Evolutionary conservation across 805 yeast species (phyloP).

Genomic region (Scheffersomyces amazonensis): DNA sequence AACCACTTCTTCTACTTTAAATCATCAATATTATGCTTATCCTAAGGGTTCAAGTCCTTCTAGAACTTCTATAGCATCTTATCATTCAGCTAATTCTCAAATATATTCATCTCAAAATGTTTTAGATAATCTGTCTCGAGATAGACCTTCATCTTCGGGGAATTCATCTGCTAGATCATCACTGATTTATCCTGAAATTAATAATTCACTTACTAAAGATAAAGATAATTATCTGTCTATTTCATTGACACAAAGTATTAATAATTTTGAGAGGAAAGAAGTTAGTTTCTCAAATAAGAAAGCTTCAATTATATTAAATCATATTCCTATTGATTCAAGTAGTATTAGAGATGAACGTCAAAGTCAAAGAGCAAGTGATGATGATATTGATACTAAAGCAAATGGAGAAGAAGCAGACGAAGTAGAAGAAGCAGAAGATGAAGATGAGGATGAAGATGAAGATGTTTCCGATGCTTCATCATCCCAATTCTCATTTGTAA

Average conservation of each 20-base stretch:
- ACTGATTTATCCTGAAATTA: neutral
- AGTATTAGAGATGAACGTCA: neutral
- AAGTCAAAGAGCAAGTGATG: neutral
- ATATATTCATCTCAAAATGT: neutral
- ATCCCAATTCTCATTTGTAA: constrained; percentile 41
- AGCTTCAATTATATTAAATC: neutral
- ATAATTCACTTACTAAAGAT: no score
- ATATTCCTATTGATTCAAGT: neutral
- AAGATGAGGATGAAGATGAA: constrained; percentile 1
- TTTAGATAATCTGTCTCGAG: neutral
- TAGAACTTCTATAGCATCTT: neutral
- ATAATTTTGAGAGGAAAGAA: constrained; percentile 11
- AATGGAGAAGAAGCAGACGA: neutral
- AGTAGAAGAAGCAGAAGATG: neutral
- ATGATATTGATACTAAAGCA: neutral
- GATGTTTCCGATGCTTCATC: constrained; percentile 16
- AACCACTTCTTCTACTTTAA: constrained; percentile 2
- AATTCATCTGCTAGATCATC: neutral
- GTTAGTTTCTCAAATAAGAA: constrained; percentile 3
- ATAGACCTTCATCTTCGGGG: no score
- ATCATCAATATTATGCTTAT: neutral
- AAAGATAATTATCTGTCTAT: neutral
- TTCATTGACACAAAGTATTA: constrained; percentile 9
- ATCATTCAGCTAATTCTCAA: neutral
- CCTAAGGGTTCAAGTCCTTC: neutral